Conservation (phyloP, 2,329 filamentous ascomycete species). For the Epichloe sylvatica region DNA sequence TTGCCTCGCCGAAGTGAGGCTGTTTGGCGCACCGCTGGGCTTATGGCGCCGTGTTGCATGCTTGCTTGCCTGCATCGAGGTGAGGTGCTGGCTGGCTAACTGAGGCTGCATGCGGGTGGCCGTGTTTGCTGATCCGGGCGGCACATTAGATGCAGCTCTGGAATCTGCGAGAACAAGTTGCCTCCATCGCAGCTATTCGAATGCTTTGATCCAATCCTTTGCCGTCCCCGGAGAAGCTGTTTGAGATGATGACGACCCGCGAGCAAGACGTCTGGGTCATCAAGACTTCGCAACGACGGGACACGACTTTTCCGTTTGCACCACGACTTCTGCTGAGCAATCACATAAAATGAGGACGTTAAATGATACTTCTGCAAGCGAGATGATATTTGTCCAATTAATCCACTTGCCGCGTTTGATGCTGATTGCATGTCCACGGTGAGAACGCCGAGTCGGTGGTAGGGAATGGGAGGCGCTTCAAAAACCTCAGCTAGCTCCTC, state of each 20-base stretch:
- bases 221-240: constrained; percentile 28
- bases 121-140: not conserved
- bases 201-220: constrained; percentile 29
- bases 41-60: not conserved
- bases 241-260: constrained; percentile 28
- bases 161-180: not conserved
- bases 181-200: constrained; percentile 15
- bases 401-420: constrained; percentile 28
- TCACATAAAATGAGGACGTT: constrained; percentile 37
- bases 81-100: not conserved
- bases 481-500: no score
- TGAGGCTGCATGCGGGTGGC: not conserved
- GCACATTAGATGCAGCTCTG: no score
- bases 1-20: no score
- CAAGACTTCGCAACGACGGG: constrained; percentile 22
- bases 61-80: not conserved
- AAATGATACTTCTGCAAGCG: constrained; percentile 38
- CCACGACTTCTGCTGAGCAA: constrained; percentile 25
- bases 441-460: constrained; percentile 28
- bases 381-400: constrained; percentile 35
- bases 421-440: constrained; percentile 18
- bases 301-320: constrained; percentile 21
- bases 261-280: constrained; percentile 23
- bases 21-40: no score
- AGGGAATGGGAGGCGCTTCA: constrained; percentile 13